Conservation (phyloP, 1,139 yeast genomes). For the Citeromyces hawaiiensis region DNA sequence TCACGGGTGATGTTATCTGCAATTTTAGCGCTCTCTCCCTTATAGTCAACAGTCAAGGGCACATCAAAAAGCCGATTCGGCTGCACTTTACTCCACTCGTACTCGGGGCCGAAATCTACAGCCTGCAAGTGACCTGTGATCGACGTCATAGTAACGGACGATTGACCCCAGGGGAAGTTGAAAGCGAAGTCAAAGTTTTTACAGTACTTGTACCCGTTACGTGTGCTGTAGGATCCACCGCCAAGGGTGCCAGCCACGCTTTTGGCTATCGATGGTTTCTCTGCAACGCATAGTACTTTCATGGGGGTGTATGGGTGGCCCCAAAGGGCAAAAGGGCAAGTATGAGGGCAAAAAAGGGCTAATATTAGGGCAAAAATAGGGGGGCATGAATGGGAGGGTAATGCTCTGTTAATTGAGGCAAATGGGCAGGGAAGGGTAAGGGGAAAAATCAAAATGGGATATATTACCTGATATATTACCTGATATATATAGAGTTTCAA, state of each 20-base stretch:
- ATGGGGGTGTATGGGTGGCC: slow-evolving; percentile 17
- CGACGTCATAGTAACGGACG: slow-evolving; percentile 84
- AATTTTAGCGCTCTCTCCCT: slow-evolving; percentile 29
- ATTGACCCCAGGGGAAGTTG: slow-evolving; percentile 45
- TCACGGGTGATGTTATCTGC: slow-evolving; percentile 61
- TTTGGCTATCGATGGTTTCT: slow-evolving; percentile 89
- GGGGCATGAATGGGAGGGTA: no score
- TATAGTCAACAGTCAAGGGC: slow-evolving; percentile 32
- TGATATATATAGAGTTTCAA: no score
- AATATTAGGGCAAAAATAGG: no score
- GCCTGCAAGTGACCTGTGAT: slow-evolving; percentile 71
- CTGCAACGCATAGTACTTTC: slow-evolving; percentile 90
- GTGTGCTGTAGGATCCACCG: slow-evolving; percentile 45
- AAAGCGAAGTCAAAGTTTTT: slow-evolving; percentile 72
- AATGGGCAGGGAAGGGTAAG: no score
- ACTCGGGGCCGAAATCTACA: slow-evolving; percentile 52
- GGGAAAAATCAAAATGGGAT: no score
- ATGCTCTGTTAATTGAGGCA: no score
- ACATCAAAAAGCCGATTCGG: slow-evolving; percentile 64
- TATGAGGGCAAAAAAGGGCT: no score
- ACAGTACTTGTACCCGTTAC: slow-evolving; percentile 46
- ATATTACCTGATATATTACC: no score
- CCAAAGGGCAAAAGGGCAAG: no score
- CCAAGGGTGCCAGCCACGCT: slow-evolving; percentile 67
- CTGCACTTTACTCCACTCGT: slow-evolving; percentile 54